Evolutionary conservation across 371 early-diverging fungal genomes (phyloP), one percentile per base, ranked within the genome.

Genomic region (Dentiscutata heterogama): DNA sequence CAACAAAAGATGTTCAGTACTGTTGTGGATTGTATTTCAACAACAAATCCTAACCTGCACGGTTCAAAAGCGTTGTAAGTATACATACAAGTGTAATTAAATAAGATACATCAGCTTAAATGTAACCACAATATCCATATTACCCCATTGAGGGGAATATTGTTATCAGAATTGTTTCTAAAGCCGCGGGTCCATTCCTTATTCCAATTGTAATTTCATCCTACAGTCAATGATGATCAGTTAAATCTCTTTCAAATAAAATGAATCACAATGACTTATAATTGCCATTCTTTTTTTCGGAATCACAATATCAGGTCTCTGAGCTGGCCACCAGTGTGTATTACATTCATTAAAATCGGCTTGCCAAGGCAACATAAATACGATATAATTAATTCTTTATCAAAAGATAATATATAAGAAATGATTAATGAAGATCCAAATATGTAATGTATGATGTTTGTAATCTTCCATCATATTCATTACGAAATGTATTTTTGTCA

Each of bases 101-200:
- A n/a, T n/a, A n/a, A n/a, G n/a, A n/a, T n/a, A n/a, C n/a, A n/a
- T n/a, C n/a, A n/a, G n/a, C n/a, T n/a, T n/a, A n/a, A n/a, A 78
- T 64, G 46, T 4, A 13, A 14, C 25, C 7, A 64, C 64, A 61
- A 78, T 78, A 46, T 78, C 78, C 78, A 78, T 63, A 46, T 78
- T 25, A 78, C 78, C 78, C 78, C 78, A 77, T 42, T 50, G n/a
- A 63, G 77, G 77, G n/a, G n/a, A n/a, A n/a, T n/a, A 16, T 6
- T 2, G 20, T 13, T 27, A 1, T 46, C 42, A 18, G 7, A 56
- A 14, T 77, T 42, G 25, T 0, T 27, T 77, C 77, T 77, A 13
- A 77, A 78, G 3, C 78, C 50, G 6, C 78, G 63, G 46, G 78
- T 78, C 78, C 78, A 78, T 78, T 64, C 20, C 14, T 42, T 22